A percentile compares a stretch with the other conserved stretches of the same genome.
Evolutionary conservation across 192 early-diverging fungal genomes (phyloP).

Genomic region (Podila epicladia): DNA sequence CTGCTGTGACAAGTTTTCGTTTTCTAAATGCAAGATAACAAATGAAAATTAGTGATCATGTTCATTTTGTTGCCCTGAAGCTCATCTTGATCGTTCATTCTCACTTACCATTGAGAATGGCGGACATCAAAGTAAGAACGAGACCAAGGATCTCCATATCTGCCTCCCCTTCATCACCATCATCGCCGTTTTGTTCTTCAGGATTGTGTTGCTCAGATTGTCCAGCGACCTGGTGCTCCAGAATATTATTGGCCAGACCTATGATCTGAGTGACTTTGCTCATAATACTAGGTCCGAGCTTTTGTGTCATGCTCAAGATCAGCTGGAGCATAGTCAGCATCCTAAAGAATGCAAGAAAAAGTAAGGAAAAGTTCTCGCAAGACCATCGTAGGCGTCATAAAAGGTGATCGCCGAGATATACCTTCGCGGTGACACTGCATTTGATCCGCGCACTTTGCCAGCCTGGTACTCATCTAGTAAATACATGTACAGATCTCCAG

Average conservation of each 20-base stretch:
- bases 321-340: constrained; percentile 68
- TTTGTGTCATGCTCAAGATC: constrained; percentile 72
- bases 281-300: constrained; percentile 78
- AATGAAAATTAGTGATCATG: background rate
- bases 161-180: constrained; percentile 54
- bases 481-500: constrained; percentile 80
- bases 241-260: constrained; percentile 69
- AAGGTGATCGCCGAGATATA: constrained; percentile 15
- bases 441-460: constrained; percentile 50
- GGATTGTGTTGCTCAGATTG: background rate
- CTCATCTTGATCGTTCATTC: constrained; percentile 10
- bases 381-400: background rate
- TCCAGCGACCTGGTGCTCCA: constrained; percentile 57
- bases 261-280: constrained; percentile 81
- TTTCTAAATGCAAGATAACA: constrained; percentile 43
- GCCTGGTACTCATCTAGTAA: constrained; percentile 77
- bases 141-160: constrained; percentile 66
- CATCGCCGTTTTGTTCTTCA: background rate
- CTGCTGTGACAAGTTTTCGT: constrained; percentile 54
- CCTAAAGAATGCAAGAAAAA: constrained; percentile 26
- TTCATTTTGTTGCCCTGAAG: background rate
- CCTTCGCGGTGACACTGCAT: constrained; percentile 56
- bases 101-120: constrained; percentile 68
- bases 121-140: constrained; percentile 70
- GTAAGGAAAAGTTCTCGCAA: background rate